A percentile compares a stretch with the other conserved stretches of the same genome.
Conservation (phyloP, 2,329 filamentous ascomycete species). For the Cryphonectria japonica region DNA sequence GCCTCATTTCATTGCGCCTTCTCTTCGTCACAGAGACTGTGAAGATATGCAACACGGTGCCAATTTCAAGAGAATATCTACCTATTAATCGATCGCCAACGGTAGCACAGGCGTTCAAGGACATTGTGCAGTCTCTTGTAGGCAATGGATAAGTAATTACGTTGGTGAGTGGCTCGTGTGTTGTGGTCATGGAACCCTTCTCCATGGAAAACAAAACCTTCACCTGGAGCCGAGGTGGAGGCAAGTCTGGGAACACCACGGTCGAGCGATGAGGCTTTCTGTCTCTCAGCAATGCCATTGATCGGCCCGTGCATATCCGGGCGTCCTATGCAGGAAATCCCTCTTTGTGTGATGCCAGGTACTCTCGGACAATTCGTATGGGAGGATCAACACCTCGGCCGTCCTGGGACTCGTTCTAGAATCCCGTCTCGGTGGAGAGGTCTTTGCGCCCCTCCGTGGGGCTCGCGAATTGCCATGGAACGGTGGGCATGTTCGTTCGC, state of each 20-base stretch:
- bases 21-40: too few species aligned
- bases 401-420: not conserved
- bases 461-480: not conserved
- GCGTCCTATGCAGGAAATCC: not conserved
- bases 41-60: too few species aligned
- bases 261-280: too few species aligned
- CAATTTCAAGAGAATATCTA: too few species aligned
- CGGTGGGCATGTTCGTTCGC: not conserved
- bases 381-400: too few species aligned
- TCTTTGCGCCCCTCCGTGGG: not conserved
- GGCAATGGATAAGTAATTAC: not conserved
- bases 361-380: too few species aligned
- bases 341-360: too few species aligned
- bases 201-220: not conserved
- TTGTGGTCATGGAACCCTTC: too few species aligned
- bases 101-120: not conserved
- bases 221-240: not conserved
- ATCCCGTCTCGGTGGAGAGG: not conserved
- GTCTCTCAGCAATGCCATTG: not conserved
- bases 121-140: not conserved
- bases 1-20: too few species aligned
- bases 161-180: too few species aligned
- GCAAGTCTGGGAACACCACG: not conserved
- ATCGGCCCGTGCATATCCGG: not conserved
- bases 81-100: too few species aligned